phyloP scores from a whole-genome alignment of 169 alveolate species.

The Plasmodium gonderi region DNA sequence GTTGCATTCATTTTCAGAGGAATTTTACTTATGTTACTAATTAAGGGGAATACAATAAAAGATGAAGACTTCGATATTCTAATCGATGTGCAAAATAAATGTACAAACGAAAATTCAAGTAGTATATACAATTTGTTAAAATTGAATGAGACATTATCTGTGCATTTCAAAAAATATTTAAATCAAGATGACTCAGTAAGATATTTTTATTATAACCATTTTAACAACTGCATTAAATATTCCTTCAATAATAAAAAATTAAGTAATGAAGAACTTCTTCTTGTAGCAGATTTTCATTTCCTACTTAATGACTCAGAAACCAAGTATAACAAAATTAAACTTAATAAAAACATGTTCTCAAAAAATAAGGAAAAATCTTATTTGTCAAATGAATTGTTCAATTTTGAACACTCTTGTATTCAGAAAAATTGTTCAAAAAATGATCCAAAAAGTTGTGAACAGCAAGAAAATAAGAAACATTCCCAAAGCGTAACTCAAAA shows the following conservation, averaged over 20 bases:
- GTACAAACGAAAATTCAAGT: conserved; percentile 44
- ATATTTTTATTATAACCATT: conserved; percentile 29
- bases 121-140: conserved; percentile 18
- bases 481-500: too few species aligned
- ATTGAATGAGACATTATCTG: conserved; percentile 16
- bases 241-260: conserved; percentile 57
- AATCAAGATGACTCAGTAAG: conserved; percentile 33
- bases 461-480: too few species aligned
- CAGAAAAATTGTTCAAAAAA: not conserved
- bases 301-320: conserved; percentile 6
- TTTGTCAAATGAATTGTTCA: conserved; percentile 28
- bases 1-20: conserved; percentile 55
- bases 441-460: too few species aligned
- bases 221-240: conserved; percentile 26
- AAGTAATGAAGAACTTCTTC: conserved; percentile 23
- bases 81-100: conserved; percentile 57
- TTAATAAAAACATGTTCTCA: not conserved
- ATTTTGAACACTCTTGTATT: not conserved
- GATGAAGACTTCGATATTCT: conserved; percentile 64
- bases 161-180: conserved; percentile 23
- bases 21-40: conserved; percentile 20
- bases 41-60: conserved; percentile 47
- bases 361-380: conserved; percentile 8
- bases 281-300: conserved; percentile 32
- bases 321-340: conserved; percentile 18